These are phyloP conservation scores for Aureobasidium mangrovei DNA, from an alignment of 2,329 filamentous ascomycete genomes.

Conservation along the genomic window DNA sequence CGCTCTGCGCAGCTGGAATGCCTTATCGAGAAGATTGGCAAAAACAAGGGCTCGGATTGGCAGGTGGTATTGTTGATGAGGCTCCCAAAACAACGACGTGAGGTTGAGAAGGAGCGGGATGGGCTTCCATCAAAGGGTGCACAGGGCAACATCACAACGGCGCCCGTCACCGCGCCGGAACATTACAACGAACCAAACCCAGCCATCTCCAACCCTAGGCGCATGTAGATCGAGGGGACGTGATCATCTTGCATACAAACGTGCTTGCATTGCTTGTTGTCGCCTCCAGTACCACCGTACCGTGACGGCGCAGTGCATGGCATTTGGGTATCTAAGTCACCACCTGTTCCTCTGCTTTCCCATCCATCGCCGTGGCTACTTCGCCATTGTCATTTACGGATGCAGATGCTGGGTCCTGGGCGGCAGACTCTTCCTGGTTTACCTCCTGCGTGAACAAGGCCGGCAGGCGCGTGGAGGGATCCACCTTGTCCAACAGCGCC, in stretches of 20 bases:
- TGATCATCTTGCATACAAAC: conserved; percentile 11
- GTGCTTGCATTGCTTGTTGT: neutral
- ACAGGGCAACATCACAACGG: conserved; percentile 13
- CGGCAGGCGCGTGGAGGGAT: conserved; percentile 64
- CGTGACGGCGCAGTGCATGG: conserved; percentile 4
- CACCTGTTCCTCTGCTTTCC: conserved; percentile 10
- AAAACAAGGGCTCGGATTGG: neutral
- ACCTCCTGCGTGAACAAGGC: conserved; percentile 35
- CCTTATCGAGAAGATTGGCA: neutral
- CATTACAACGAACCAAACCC: conserved; percentile 7
- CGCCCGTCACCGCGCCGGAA: neutral
- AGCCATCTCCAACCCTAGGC: conserved; percentile 7
- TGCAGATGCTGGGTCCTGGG: conserved; percentile 3
- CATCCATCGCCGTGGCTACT: conserved; percentile 11
- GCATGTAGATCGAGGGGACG: conserved; percentile 9
- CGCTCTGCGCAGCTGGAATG: neutral
- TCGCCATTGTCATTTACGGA: conserved; percentile 9
- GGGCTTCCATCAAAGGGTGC: neutral
- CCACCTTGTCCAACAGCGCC: conserved; percentile 75
- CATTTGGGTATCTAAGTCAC: conserved; percentile 1
- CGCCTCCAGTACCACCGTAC: neutral
- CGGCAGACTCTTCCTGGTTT: conserved; percentile 14
- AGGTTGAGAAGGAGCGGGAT: conserved; percentile 1
- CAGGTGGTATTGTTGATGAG: neutral
- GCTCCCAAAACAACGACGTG: neutral